Base-by-base conservation (phyloP, 1,284 basidiomycete species). In the Sanghuangporus weigelae region DNA sequence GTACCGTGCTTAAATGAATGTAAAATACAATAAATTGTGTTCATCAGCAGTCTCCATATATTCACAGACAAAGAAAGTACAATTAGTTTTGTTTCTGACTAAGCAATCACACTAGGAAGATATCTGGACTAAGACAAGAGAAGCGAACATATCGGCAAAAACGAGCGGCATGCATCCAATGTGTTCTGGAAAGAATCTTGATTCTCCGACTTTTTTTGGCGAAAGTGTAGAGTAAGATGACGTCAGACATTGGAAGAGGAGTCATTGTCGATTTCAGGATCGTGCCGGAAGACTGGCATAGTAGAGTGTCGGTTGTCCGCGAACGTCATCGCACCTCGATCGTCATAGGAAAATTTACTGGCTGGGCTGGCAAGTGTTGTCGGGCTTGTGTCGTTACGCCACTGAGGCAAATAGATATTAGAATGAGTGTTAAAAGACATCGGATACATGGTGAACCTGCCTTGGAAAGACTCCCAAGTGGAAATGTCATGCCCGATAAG, bases 321-420 rank as follows among this genome's bases (percentile, higher is more conserved):
- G 26, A 48, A 59, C n/a, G 57, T 23, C 23, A 44, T 26, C 5
- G 38, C 31, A 10, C 57, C 12, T 3, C 44, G 12, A 21, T 60
- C 49, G 36, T 51, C 58, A 11, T 12, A 16, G 16, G 58, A 50
- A 14, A 26, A 60, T 14, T 51, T 53, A 16, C 46, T 58, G 2
- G 62, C 36, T 8, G 62, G 62, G 46, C 62, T 63, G 7, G 40
- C 62, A 8, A 59, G 46, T 8, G 57, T 53, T 14, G 56, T 63
- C 7, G 62, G 62, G 23, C 62, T 63, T 11, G 55, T 21, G 21
- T 48, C 56, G 40, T 42, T 23, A 4, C 53, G 53, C 10, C 40
- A 36, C 49, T 54, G 11, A 12, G 23, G 7, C 1, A n/a, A 19
- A 46, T 21, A 16, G 21, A n/a, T 14, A 46, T n/a, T 5, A 19